Base-by-base conservation (phyloP, 2,329 filamentous ascomycete species). In the Fusarium incarnatum region DNA sequence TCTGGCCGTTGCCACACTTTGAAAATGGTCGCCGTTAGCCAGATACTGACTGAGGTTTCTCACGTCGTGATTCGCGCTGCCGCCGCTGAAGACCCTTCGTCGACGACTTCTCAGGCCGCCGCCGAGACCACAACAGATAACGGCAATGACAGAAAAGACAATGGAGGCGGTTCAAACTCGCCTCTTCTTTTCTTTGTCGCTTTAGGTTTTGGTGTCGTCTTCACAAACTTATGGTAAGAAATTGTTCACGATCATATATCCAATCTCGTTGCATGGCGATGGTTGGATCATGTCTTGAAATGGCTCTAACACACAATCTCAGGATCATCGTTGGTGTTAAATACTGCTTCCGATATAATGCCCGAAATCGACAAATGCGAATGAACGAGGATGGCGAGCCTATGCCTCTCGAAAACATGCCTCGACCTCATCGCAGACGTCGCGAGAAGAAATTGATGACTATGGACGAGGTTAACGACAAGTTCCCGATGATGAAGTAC, bases 271-370 rank as follows among this genome's bases (percentile, higher is more conserved):
- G 37, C 41, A 81, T 98, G 94, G 94, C 97, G 86, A 83, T 91
- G 57, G 48, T 20, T 58, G 45, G 41, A 37, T 27, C 45, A 47
- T 55, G 53, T 59, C 44, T 42, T 32, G n/a, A 37, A 48, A 50
- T 25, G 16, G 23, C 30, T 67, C 56, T 75, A 70, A 75, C 62
- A 66, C 64, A 30, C 73, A 80, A 73, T 79, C 71, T 13, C 56
- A 99, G 96, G 96, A 99, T 99, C 76, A 99, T 99, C 75, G 96
- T 99, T 66, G 96, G 96, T 73, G 96, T 99, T 67, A 99, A 99
- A 83, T 99, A 99, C 81, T 99, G 96, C 83, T 99, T 99, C 82
- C 89, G 96, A 75, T 98, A 99, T 81, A 98, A 98, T 81, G 94
- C 96, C 73, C 91, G 96, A 63, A 97, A 97, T 78, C 91, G 96